These are phyloP conservation scores for Amauroascus niger DNA, from an alignment of 2,329 filamentous ascomycete species.

Conservation along the genomic window DNA sequence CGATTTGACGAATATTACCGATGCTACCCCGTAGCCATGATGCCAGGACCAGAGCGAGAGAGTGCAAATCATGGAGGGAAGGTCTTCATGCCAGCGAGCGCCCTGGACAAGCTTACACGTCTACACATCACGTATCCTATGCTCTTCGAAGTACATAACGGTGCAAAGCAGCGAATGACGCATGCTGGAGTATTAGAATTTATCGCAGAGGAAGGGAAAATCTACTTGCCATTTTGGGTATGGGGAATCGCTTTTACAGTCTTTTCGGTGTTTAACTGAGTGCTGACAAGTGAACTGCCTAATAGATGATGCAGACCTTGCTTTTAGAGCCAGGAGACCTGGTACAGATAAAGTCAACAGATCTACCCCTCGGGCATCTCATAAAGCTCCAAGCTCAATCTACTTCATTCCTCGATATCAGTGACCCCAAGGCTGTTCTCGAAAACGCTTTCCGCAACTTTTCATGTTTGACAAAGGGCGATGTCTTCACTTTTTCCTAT, in stretches of 20 bases:
- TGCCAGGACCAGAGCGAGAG: constrained; percentile 77
- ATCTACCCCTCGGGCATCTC: constrained; percentile 77
- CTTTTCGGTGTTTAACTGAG: neutral
- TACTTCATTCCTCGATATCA: constrained; percentile 88
- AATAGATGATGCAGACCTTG: constrained; percentile 85
- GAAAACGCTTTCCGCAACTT: constrained; percentile 96
- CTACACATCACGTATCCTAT: constrained; percentile 96
- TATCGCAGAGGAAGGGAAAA: constrained; percentile 91
- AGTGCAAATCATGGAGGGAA: constrained; percentile 95
- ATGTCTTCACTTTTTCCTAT: constrained; percentile 93
- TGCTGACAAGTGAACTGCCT: constrained; percentile 9
- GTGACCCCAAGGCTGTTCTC: constrained; percentile 90
- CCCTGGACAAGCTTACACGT: constrained; percentile 90
- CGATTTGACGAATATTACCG: constrained; percentile 98
- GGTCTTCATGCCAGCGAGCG: constrained; percentile 92
- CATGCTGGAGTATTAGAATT: constrained; percentile 96
- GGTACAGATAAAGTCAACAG: constrained; percentile 88
- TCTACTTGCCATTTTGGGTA: constrained; percentile 93
- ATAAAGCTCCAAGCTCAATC: constrained; percentile 97
- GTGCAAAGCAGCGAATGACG: constrained; percentile 65
- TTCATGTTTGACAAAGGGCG: constrained; percentile 82
- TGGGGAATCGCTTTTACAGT: constrained; percentile 19
- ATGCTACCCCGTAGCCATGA: constrained; percentile 92
- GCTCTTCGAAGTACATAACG: constrained; percentile 92
- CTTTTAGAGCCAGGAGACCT: constrained; percentile 85